Percentiles rank a stretch among this genome's conserved stretches.
Evolutionary conservation across 2,329 filamentous ascomycete genomes (phyloP).

Genomic region (Fusarium lateritium): DNA sequence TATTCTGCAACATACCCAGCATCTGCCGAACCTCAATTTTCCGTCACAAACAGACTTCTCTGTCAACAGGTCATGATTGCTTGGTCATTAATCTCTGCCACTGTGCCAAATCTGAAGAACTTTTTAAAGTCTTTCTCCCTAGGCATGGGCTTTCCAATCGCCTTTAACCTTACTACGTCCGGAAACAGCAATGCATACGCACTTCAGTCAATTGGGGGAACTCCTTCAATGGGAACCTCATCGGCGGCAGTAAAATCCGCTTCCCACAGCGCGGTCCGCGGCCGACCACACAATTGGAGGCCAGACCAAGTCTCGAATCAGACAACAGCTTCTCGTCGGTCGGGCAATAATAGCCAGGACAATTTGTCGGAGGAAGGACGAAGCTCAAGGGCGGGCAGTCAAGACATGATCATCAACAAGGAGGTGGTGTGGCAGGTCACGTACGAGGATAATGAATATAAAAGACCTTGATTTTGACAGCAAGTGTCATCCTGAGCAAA

Average conservation of each 20-base stretch:
- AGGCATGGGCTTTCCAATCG: constrained; percentile 41
- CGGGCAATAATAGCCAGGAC: constrained; percentile 12
- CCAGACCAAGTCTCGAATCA: constrained; percentile 27
- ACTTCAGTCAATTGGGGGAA: constrained; percentile 34
- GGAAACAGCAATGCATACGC: constrained; percentile 20
- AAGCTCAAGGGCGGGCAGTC: constrained; percentile 36
- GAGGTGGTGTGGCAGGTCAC: constrained; percentile 37
- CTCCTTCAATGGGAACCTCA: constrained; percentile 20
- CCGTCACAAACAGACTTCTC: constrained; percentile 29
- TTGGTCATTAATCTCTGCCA: constrained; percentile 42
- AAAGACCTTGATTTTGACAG: not conserved
- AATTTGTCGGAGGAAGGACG: constrained; percentile 28
- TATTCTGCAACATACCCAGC: constrained; percentile 14
- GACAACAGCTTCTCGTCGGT: not conserved
- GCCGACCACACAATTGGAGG: constrained; percentile 33
- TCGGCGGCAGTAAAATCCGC: constrained; percentile 8
- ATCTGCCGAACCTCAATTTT: constrained; percentile 37
- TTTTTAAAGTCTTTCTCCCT: constrained; percentile 44
- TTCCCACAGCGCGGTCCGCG: constrained; percentile 12
- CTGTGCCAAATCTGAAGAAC: constrained; percentile 41
- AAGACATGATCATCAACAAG: constrained; percentile 44
- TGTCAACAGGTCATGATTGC: constrained; percentile 38
- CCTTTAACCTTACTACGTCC: constrained; percentile 24
- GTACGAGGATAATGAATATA: constrained; percentile 22
- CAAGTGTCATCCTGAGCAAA: no score